A percentile compares a stretch with the other conserved stretches of the same genome.
Conservation (phyloP, 225 moss, liverwort and hornwort species). For the Physcomitrellopsis africana region DNA sequence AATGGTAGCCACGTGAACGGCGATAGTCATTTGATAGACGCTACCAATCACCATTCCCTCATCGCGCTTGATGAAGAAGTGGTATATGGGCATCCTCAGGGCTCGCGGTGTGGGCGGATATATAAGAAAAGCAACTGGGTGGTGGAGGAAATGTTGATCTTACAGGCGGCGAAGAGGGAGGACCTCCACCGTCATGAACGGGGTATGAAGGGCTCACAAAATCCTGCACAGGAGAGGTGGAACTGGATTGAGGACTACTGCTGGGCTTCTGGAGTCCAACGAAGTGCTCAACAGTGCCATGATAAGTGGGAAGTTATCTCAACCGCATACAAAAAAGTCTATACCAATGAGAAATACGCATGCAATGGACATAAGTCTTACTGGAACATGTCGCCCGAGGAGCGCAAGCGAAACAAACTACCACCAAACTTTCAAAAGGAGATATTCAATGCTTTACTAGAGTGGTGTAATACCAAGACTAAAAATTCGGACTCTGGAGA, state of each 20-base stretch:
- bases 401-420: conserved; percentile 69
- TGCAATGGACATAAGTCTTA: conserved; percentile 63
- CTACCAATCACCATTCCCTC: too few species aligned
- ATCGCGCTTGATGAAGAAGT: conserved; percentile 19
- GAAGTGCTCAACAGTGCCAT: conserved; percentile 83
- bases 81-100: conserved; percentile 45
- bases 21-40: background rate
- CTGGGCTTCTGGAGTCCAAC: conserved; percentile 62
- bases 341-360: conserved; percentile 69
- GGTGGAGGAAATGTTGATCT: conserved; percentile 45
- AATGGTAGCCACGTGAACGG: too few species aligned
- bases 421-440: conserved; percentile 75
- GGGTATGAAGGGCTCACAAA: conserved; percentile 52
- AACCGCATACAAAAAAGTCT: conserved; percentile 74
- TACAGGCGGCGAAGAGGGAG: conserved; percentile 51
- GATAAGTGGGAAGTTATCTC: conserved; percentile 86
- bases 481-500: conserved; percentile 72
- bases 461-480: conserved; percentile 74
- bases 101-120: conserved; percentile 35
- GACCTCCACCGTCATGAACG: conserved; percentile 64
- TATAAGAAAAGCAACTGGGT: conserved; percentile 58
- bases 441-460: conserved; percentile 63
- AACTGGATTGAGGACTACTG: conserved; percentile 77
- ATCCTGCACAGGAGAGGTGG: conserved; percentile 49
- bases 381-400: conserved; percentile 75